phyloP scores from a whole-genome alignment of 2,329 filamentous ascomycete species.

The Calonectria montana region DNA sequence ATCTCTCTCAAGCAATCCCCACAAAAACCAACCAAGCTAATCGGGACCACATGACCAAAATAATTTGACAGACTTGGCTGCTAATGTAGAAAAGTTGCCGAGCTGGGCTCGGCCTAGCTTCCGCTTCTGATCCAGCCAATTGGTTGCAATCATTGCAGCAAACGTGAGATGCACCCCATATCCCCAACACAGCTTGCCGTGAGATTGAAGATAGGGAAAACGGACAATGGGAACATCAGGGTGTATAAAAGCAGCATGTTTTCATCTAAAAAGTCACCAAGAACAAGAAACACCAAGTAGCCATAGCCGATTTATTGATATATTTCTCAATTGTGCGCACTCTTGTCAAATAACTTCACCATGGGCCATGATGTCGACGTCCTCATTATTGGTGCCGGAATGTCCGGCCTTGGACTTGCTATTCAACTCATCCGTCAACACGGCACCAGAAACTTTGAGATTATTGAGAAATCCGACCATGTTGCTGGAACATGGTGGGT shows the following conservation, averaged over 20 bases:
- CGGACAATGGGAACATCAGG: neutral
- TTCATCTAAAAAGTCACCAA: neutral
- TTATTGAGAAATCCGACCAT: constrained; percentile 37
- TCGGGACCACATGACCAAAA: neutral
- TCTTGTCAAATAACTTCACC: neutral
- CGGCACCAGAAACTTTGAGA: constrained; percentile 34
- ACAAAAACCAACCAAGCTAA: neutral
- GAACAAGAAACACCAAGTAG: neutral
- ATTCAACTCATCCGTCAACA: constrained; percentile 36
- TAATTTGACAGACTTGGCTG: neutral
- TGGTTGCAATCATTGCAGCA: neutral
- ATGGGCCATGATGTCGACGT: constrained; percentile 34
- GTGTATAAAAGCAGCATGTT: neutral
- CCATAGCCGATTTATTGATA: neutral
- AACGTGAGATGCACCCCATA: neutral
- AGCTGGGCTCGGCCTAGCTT: neutral
- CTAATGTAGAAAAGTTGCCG: constrained; percentile 5
- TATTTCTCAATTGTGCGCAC: neutral
- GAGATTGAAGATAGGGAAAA: neutral
- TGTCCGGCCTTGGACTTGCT: constrained; percentile 42
- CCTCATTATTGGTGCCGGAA: constrained; percentile 44
- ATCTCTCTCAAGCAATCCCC: neutral
- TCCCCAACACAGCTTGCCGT: neutral
- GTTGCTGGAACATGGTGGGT: constrained; percentile 42
- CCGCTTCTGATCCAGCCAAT: neutral